Evolutionary conservation across 2,329 filamentous ascomycete genomes (phyloP).

Genomic region (Phialophora macrospora): DNA sequence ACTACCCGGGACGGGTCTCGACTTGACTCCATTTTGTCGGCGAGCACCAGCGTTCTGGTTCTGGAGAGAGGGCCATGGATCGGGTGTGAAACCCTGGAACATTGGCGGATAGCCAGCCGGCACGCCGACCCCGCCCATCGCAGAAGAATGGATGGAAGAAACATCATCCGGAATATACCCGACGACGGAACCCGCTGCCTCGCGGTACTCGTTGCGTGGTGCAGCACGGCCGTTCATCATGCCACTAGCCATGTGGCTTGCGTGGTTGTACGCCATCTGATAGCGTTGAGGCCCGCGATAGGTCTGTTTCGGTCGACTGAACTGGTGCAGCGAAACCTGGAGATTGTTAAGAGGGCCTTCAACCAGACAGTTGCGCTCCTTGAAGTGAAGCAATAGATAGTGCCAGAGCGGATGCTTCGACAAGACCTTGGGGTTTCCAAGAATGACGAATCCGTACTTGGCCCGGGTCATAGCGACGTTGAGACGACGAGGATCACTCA

Average conservation of each 20-base stretch:
- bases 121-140: conserved; percentile 82
- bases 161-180: conserved; percentile 97
- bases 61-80: conserved; percentile 85
- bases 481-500: conserved; percentile 94
- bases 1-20: conserved; percentile 72
- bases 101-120: conserved; percentile 86
- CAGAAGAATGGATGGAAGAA: conserved; percentile 91
- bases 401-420: conserved; percentile 99
- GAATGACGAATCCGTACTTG: conserved; percentile 93
- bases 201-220: conserved; percentile 59
- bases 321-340: conserved; percentile 93
- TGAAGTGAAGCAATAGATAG: conserved; percentile 91
- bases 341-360: conserved; percentile 94
- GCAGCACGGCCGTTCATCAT: conserved; percentile 57
- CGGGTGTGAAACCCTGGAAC: conserved; percentile 89
- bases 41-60: conserved; percentile 64
- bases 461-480: conserved; percentile 97
- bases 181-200: conserved; percentile 79
- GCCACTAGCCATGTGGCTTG: conserved; percentile 62
- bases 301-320: conserved; percentile 88
- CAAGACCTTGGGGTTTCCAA: conserved; percentile 95
- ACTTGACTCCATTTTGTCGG: conserved; percentile 68
- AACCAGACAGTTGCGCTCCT: conserved; percentile 92
- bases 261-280: conserved; percentile 76
- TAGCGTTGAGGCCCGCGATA: conserved; percentile 89